Base-by-base conservation (phyloP, 2,329 filamentous ascomycete species). In the Myriosclerotinia duriaeana region DNA sequence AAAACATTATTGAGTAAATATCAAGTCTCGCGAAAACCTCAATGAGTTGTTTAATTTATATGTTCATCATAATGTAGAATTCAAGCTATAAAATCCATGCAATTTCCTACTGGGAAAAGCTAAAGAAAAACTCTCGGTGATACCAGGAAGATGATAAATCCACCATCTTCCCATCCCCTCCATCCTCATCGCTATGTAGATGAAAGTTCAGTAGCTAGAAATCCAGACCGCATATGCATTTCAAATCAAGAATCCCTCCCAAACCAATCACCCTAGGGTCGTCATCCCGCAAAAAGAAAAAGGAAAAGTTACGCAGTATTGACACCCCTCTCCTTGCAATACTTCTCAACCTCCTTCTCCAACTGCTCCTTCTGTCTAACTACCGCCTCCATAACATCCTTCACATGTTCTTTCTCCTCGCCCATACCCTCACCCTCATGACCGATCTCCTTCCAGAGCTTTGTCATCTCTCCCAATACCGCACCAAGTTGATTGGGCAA, bases 401-500 rank as follows among this genome's bases (percentile, higher is more conserved):
- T 90, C 73, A 92, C 87, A 53, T 85, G 84, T 67, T 81, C 79
- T 58, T 80, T 80, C 63, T 78, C 78, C 55, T 77, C 76, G 0
- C 74, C 74, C 56, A 75, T 53, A 3, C 69, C 65, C 22, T 65
- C 64, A 55, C 70, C 71, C 2, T 66, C 71, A 55, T 63, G 67
- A 75, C 76, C 53, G 78, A 38, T 7, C 12, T 60, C 36, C 15
- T 53, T 53, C 77, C 79, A 84, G 2, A 90, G 81, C 46, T 82
- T 79, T 30, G 80, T 78, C 89, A 93, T 93, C 74, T 91, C 83
- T 15, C 83, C 81, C 77, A 94, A 82, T 15, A 93, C 89, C 1
- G 91, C 90, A 70, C 86, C 83, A 58, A 94, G 82, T 80, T 94
- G 91, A 77, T 93, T 94, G 3, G 91, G 91, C 69, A 94, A 78